A percentile compares a stretch with the other conserved stretches of the same genome.
phyloP scores from a whole-genome alignment of 1,284 basidiomycete genomes.

The Moesziomyces sp. region DNA sequence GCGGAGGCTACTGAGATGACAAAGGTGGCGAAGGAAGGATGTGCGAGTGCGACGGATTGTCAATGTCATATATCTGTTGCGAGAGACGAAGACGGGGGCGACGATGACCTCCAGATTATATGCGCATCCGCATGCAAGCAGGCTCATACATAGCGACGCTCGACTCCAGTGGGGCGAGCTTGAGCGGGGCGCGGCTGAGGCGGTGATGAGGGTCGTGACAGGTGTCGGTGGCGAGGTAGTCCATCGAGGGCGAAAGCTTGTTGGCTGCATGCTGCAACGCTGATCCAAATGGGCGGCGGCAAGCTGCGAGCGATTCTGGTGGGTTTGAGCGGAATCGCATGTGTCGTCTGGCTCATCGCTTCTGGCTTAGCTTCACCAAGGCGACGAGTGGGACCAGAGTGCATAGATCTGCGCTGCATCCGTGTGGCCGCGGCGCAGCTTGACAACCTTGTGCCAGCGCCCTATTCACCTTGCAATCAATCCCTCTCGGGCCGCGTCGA shows the following conservation, averaged over 20 bases:
- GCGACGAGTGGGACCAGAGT: not conserved
- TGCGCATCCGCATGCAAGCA: not conserved
- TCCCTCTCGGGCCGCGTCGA: not conserved
- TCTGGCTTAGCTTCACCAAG: not conserved
- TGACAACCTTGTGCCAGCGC: not conserved
- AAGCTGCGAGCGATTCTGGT: not conserved
- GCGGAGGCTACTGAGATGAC: not conserved
- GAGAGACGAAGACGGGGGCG: not conserved
- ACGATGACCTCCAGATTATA: no score
- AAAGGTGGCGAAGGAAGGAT: not conserved
- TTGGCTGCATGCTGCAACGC: not conserved
- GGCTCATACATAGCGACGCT: not conserved
- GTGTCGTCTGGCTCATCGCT: not conserved
- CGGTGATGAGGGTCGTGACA: not conserved
- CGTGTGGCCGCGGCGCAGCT: not conserved
- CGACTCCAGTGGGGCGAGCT: not conserved
- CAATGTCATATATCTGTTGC: constrained; percentile 1
- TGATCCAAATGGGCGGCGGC: not conserved
- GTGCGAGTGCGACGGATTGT: no score
- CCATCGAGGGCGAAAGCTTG: not conserved
- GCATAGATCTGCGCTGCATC: not conserved
- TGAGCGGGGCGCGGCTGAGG: not conserved
- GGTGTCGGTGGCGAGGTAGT: not conserved
- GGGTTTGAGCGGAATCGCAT: not conserved
- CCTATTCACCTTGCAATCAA: not conserved